Conservation (phyloP, 176 grass and related monocot species). For the Luzula sylvatica region DNA sequence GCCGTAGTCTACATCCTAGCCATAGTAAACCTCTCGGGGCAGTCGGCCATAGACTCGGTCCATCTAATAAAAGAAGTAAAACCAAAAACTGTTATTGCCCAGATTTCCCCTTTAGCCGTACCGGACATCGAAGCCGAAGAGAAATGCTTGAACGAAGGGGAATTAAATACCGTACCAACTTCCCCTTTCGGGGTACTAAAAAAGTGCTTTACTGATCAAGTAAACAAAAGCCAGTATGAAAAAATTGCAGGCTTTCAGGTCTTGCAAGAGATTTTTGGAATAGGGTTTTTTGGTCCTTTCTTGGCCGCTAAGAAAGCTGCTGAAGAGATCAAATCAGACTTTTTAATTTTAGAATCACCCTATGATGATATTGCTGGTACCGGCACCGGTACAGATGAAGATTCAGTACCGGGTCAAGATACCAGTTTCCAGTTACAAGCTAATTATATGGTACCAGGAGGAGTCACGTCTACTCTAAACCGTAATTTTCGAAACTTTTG, state of each 20-base stretch:
- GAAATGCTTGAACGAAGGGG: constrained; percentile 33
- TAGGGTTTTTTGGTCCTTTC: constrained; percentile 79
- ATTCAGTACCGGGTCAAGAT: constrained; percentile 6
- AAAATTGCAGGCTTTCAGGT: constrained; percentile 67
- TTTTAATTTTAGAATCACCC: constrained; percentile 78
- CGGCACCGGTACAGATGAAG: background rate
- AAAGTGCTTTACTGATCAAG: constrained; percentile 68
- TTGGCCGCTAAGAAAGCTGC: constrained; percentile 83
- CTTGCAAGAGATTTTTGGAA: constrained; percentile 83
- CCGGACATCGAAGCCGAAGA: constrained; percentile 64
- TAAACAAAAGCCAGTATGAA: constrained; percentile 66
- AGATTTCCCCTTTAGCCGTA: constrained; percentile 46
- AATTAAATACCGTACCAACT: constrained; percentile 40
- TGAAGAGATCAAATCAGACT: constrained; percentile 44
- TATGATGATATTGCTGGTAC: constrained; percentile 50
- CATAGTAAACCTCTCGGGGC: constrained; percentile 66
- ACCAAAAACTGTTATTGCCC: constrained; percentile 58
- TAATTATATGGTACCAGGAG: constrained; percentile 40
- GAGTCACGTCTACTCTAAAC: constrained; percentile 20
- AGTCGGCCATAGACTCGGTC: constrained; percentile 63
- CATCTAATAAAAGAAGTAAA: constrained; percentile 64
- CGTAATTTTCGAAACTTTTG: constrained; percentile 40
- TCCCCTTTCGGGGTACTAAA: constrained; percentile 68
- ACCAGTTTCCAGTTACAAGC: constrained; percentile 26
- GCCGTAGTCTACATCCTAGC: constrained; percentile 74